Conservation (phyloP, 2,329 filamentous ascomycete species). For the Cladophialophora psammophila region DNA sequence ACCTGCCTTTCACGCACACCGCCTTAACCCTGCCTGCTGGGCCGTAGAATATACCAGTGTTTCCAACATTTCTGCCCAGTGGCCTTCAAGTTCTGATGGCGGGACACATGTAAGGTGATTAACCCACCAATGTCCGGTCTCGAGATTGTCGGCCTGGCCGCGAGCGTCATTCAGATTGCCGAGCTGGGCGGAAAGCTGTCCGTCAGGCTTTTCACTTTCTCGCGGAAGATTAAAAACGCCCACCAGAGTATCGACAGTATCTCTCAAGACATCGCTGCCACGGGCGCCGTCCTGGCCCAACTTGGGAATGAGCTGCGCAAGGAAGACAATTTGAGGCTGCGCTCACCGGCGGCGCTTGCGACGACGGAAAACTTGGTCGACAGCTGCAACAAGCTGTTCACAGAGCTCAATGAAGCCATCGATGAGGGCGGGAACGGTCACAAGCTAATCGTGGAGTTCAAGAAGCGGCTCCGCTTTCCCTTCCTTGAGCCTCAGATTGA, state of each 20-base stretch:
- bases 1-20: too few relatives aligned
- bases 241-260: conserved; percentile 38
- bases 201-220: conserved; percentile 45
- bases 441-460: conserved; percentile 26
- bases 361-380: conserved; percentile 12
- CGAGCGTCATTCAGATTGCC: conserved; percentile 45
- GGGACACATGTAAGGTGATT: too few relatives aligned
- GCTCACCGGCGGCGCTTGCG: conserved; percentile 35
- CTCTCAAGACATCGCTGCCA: conserved; percentile 44
- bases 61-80: too few relatives aligned
- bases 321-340: conserved; percentile 42
- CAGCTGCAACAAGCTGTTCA: not conserved
- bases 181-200: conserved; percentile 45
- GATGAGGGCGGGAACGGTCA: conserved; percentile 20
- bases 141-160: conserved; percentile 42
- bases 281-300: conserved; percentile 43
- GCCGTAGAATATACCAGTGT: too few relatives aligned
- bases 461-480: conserved; percentile 37
- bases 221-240: conserved; percentile 42
- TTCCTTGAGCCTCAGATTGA: conserved; percentile 41
- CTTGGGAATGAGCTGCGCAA: conserved; percentile 40
- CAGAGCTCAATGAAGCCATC: not conserved
- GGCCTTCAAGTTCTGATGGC: too few relatives aligned
- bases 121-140: conserved; percentile 27
- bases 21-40: too few relatives aligned